Evolutionary conservation across 768 basidiomycete species (phyloP).

Genomic region (Lentinus brumalis): DNA sequence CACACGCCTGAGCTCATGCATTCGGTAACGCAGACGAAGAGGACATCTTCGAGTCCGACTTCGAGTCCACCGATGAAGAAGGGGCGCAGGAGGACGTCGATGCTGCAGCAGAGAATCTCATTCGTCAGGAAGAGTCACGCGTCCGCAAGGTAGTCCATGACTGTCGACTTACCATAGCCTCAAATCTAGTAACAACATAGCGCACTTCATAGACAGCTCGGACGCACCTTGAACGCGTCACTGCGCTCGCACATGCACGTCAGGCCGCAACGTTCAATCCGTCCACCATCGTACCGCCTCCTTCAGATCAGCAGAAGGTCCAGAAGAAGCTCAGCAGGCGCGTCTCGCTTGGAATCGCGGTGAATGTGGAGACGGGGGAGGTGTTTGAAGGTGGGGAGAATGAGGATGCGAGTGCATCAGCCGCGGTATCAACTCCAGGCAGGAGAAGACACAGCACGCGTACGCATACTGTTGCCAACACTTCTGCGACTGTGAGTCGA

Average conservation of each 20-base stretch:
- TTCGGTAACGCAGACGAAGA: constrained; percentile 62
- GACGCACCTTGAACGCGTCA: constrained; percentile 59
- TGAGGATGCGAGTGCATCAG: background rate
- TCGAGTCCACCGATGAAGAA: constrained; percentile 81
- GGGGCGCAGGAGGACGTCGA: constrained; percentile 48
- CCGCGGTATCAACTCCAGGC: constrained; percentile 16
- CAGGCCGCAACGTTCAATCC: constrained; percentile 72
- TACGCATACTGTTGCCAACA: constrained; percentile 70
- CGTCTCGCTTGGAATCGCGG: constrained; percentile 54
- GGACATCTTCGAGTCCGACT: constrained; percentile 81
- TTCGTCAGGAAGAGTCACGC: constrained; percentile 61
- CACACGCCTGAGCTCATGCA: background rate
- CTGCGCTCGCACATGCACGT: constrained; percentile 66
- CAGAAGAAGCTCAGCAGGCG: constrained; percentile 42
- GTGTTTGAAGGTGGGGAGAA: constrained; percentile 39
- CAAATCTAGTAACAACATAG: background rate
- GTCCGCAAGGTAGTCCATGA: constrained; percentile 44
- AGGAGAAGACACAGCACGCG: constrained; percentile 64
- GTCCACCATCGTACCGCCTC: constrained; percentile 35
- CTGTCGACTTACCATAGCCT: background rate
- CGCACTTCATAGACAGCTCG: constrained; percentile 49
- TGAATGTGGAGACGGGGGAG: constrained; percentile 66
- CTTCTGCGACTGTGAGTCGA: constrained; percentile 64
- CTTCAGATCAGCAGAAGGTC: constrained; percentile 11
- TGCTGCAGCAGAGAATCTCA: constrained; percentile 57